phyloP scores from a whole-genome alignment of 176 grass and related monocot genomes.

The Eragrostis nindensis region DNA sequence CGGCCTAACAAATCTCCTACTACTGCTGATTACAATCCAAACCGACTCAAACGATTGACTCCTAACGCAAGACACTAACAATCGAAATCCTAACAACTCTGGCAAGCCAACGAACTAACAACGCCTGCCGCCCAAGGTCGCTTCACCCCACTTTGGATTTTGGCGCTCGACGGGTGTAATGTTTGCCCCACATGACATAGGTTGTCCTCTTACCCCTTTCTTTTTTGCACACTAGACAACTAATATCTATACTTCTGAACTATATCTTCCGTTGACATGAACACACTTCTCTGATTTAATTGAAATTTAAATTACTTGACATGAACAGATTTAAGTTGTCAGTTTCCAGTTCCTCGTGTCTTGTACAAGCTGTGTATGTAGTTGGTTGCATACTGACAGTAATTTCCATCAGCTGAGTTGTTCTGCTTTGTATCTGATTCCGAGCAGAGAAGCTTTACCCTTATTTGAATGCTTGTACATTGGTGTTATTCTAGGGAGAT shows the following conservation, averaged over 20 bases:
- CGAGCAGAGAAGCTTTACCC: background rate
- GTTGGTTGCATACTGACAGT: background rate
- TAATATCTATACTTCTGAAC: background rate
- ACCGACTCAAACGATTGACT: no score
- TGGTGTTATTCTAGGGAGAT: conserved; percentile 60
- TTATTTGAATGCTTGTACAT: background rate
- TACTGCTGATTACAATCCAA: no score
- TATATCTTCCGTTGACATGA: background rate
- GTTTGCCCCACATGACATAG: background rate
- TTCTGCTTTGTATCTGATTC: conserved; percentile 12
- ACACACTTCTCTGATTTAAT: background rate
- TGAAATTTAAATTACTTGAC: background rate
- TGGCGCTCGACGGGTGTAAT: no score
- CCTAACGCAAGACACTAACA: no score
- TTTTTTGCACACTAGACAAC: conserved; percentile 19
- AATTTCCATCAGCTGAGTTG: background rate
- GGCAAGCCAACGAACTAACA: no score
- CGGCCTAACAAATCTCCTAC: no score
- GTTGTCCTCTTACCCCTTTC: background rate
- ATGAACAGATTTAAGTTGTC: background rate
- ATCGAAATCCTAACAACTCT: no score
- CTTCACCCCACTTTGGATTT: no score
- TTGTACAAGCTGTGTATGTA: background rate
- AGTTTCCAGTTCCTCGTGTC: background rate
- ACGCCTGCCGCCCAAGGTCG: no score